Evolutionary conservation across 148 eudicot genomes (phyloP).

Genomic region (Hydrangea macrophylla): DNA sequence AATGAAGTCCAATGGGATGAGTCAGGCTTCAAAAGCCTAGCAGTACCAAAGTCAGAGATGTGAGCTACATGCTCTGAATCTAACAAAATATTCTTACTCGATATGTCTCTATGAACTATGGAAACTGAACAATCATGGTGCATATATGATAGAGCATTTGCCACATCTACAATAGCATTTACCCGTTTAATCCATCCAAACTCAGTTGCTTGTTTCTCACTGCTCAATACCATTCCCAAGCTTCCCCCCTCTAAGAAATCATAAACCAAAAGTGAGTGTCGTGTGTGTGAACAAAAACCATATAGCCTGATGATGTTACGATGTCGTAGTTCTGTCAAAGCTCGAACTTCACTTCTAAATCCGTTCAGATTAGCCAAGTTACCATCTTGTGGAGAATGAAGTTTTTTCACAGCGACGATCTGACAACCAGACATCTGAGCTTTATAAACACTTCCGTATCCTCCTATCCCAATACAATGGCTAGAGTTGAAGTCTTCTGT

Average conservation of each 20-base stretch:
- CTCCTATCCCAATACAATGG: slow-evolving; percentile 15
- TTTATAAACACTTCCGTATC: slow-evolving; percentile 13
- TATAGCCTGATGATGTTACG: slow-evolving; percentile 16
- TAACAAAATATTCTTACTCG: slow-evolving; percentile 31
- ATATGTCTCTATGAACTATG: slow-evolving; percentile 21
- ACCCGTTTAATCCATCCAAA: slow-evolving; percentile 15
- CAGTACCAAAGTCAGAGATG: slow-evolving; percentile 27
- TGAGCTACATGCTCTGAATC: slow-evolving; percentile 20
- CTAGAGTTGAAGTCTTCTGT: slow-evolving; percentile 7
- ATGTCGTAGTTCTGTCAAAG: slow-evolving; percentile 9
- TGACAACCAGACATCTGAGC: slow-evolving; percentile 3
- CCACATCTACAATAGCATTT: slow-evolving; percentile 4
- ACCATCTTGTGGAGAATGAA: slow-evolving; percentile 10
- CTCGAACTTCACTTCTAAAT: slow-evolving; percentile 9
- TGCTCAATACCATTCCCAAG: not conserved
- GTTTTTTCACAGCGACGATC: slow-evolving; percentile 13
- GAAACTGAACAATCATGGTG: slow-evolving; percentile 21
- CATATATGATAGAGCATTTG: slow-evolving; percentile 15
- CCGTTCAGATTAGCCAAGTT: not conserved
- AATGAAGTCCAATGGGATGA: slow-evolving; percentile 28
- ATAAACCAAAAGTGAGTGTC: slow-evolving; percentile 12
- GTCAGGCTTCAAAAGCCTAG: slow-evolving; percentile 21
- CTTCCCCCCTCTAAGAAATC: slow-evolving; percentile 17
- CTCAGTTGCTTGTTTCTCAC: not conserved
- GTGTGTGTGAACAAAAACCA: slow-evolving; percentile 14